Evolutionary conservation across 2,329 filamentous ascomycete species (phyloP), one percentile per base, ranked within the genome.

Genomic region (Phialocephala subalpina): DNA sequence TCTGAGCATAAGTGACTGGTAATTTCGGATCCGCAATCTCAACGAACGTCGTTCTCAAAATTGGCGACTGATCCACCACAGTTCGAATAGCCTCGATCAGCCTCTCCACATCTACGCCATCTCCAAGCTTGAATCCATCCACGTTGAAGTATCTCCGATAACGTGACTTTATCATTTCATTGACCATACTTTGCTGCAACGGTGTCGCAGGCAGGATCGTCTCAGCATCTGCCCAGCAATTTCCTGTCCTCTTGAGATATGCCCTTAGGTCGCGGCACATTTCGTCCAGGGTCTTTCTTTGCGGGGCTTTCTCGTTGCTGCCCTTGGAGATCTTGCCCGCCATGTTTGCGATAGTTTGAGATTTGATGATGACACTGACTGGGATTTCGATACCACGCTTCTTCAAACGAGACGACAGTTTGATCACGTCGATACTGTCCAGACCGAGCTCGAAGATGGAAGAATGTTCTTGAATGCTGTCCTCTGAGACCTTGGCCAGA

Each of bases 361-460:
- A 83, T 60, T 86, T 89, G 84, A 97, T 91, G 25, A 97, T 89
- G n/a, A 84, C 82, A 70, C 92, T 92, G n/a, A 94, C 88, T 0
- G 90, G 81, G 12, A 97, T 76, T 0, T 80, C 75, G 22, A 96
- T 80, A 0, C 84, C 85, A 4, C 79, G 78, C 53, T 84, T 86
- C 69, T 86, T 91, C 1, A 97, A 82, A 61, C 88, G 85, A 0
- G 93, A 89, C 0, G 92, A 91, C 0, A 97, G 80, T 73, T 93
- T 97, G 77, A 97, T 95, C 1, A 91, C 87, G 77, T 97, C 94
- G 65, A 97, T 97, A 73, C 94, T 97, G 80, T 97, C 95, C 7
- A 97, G 84, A 0, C 94, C 94, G 36, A 97, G 84, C 71, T 95
- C 89, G 45, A 97, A 89, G 12, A 97, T 87, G 0, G 90, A 90